Conservation (phyloP, 148 eudicot species). For the Rheum nobile region DNA sequence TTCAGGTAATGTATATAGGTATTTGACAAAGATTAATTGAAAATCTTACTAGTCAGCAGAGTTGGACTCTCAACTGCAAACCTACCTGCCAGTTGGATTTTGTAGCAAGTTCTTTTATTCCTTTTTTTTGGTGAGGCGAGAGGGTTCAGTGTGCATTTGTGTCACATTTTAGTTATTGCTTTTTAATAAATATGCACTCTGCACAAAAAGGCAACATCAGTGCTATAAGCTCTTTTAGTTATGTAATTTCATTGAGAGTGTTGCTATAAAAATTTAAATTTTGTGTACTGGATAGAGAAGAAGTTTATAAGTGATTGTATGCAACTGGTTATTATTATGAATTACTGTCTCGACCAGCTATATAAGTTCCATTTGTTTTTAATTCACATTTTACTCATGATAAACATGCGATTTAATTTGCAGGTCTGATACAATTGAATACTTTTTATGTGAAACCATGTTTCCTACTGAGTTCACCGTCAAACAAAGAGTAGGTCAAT, state of each 20-base stretch:
- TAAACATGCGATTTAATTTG: slow-evolving; percentile 18
- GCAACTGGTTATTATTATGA: background rate
- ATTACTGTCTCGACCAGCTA: background rate
- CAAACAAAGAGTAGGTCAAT: slow-evolving; percentile 52
- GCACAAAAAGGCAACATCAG: background rate
- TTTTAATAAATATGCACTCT: background rate
- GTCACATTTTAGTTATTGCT: background rate
- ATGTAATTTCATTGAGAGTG: background rate
- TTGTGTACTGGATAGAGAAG: background rate
- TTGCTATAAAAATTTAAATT: background rate
- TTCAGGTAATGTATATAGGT: slow-evolving; percentile 39
- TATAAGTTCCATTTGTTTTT: background rate
- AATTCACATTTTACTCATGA: background rate
- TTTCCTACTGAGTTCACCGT: slow-evolving; percentile 66
- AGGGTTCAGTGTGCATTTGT: background rate
- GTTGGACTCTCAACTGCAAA: background rate
- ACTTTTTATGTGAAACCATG: slow-evolving; percentile 44
- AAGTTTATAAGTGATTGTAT: background rate
- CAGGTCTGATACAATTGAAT: slow-evolving; percentile 85
- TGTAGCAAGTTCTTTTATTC: background rate
- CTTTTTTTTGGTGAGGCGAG: background rate
- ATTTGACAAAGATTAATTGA: background rate
- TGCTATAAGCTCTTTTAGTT: background rate
- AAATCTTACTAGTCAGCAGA: background rate
- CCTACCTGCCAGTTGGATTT: background rate